These are phyloP conservation scores for Trifolium fragiferum DNA, from an alignment of 306 rosid genomes.

Conservation along the genomic window DNA sequence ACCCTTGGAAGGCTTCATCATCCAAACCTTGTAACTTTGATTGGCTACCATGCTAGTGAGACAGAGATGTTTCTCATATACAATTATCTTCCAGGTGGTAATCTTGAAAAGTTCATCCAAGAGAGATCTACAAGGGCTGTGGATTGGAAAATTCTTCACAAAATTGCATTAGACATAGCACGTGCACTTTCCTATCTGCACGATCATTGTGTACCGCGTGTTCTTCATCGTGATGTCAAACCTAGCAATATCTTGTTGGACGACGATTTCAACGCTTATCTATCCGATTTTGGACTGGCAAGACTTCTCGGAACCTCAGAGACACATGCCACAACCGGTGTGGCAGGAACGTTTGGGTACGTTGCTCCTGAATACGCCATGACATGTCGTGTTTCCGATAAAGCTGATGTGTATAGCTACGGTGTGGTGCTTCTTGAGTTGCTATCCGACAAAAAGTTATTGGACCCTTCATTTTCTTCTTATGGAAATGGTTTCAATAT, in stretches of 20 bases:
- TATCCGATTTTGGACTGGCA: constrained; percentile 94
- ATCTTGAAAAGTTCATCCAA: constrained; percentile 84
- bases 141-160: constrained; percentile 91
- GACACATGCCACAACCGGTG: constrained; percentile 96
- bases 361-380: constrained; percentile 96
- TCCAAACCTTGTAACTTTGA: constrained; percentile 79
- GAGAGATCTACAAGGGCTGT: constrained; percentile 84
- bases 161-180: constrained; percentile 89
- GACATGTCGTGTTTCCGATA: constrained; percentile 96
- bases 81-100: constrained; percentile 88
- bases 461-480: constrained; percentile 88
- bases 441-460: constrained; percentile 89
- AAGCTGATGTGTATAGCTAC: constrained; percentile 94
- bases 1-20: constrained; percentile 92
- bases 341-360: constrained; percentile 96
- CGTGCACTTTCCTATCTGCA: constrained; percentile 90
- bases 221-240: constrained; percentile 91
- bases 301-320: constrained; percentile 92
- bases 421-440: constrained; percentile 97
- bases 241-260: constrained; percentile 93
- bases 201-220: constrained; percentile 89
- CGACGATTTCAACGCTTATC: constrained; percentile 79
- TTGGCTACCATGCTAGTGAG: constrained; percentile 93
- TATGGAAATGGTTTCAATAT: constrained; percentile 94
- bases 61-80: constrained; percentile 88